Evolutionary conservation across 345 rosid genomes (phyloP).

Genomic region (Psidium friedrichsthalianum): DNA sequence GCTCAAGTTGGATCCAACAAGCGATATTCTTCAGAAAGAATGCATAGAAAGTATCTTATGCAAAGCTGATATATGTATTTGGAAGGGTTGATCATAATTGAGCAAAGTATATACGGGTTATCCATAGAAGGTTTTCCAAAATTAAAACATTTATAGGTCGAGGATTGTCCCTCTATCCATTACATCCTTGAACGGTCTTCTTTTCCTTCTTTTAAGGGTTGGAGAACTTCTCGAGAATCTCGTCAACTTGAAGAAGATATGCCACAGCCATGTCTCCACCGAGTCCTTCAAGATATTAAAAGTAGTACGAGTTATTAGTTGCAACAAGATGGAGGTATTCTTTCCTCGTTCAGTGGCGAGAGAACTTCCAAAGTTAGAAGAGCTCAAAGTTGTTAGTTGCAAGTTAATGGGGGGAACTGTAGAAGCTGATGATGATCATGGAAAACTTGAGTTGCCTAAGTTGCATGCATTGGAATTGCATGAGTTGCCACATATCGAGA

Average conservation of each 20-base stretch:
- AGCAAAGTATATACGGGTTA: not conserved
- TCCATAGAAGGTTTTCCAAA: not conserved
- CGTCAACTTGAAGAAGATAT: not conserved
- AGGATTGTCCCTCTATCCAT: accelerated
- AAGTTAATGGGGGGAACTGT: accelerated
- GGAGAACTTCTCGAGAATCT: not conserved
- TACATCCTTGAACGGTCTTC: not conserved
- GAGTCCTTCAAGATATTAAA: not conserved
- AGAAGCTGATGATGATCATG: not conserved
- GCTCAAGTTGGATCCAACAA: accelerated
- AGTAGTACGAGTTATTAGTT: accelerated
- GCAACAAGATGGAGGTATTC: not conserved
- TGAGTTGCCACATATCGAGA: accelerated
- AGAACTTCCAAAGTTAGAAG: not conserved
- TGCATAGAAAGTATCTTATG: not conserved
- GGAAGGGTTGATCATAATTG: accelerated
- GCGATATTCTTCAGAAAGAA: not conserved
- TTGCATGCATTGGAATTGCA: accelerated
- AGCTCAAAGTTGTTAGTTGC: not conserved
- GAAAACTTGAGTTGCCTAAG: not conserved
- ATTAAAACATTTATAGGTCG: accelerated
- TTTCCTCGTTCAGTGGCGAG: not conserved
- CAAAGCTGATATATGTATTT: accelerated
- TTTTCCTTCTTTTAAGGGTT: not conserved
- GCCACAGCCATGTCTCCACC: accelerated